phyloP scores from a whole-genome alignment of 257 asterid genomes.

The Fraxinus quadrangulata region DNA sequence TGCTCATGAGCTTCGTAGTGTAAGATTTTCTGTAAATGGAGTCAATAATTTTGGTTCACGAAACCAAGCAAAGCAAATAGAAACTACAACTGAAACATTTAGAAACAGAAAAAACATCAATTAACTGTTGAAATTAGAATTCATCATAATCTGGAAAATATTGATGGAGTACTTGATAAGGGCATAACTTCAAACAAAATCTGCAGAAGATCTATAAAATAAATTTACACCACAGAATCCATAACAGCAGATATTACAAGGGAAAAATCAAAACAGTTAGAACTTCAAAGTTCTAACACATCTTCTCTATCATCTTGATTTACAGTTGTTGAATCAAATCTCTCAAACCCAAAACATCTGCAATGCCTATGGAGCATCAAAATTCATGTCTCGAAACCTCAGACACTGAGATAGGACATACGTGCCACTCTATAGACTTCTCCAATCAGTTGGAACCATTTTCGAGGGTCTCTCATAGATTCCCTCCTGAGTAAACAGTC shows the following conservation, averaged over 20 bases:
- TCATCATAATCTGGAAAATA: neutral
- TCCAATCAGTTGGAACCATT: neutral
- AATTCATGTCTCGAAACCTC: conserved; percentile 17
- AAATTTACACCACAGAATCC: neutral
- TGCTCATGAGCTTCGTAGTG: too few relatives aligned
- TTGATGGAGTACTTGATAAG: neutral
- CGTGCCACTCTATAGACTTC: neutral
- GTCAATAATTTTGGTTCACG: too few relatives aligned
- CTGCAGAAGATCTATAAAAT: conserved; percentile 20
- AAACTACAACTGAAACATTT: neutral
- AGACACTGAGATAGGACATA: neutral
- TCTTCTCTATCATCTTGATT: neutral
- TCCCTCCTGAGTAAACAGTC: neutral
- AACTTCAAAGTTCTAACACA: neutral
- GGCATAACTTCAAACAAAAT: conserved; percentile 13
- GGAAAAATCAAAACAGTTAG: conserved; percentile 1
- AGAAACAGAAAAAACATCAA: neutral
- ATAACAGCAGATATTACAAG: conserved; percentile 11
- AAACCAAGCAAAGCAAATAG: neutral
- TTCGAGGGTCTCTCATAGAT: neutral
- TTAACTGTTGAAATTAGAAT: neutral
- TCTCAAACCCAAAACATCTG: conserved; percentile 20
- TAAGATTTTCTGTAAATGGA: neutral
- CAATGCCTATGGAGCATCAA: conserved; percentile 13
- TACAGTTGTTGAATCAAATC: neutral